Conservation (phyloP, 345 rosid genomes). For the Eucalyptus marginata region DNA sequence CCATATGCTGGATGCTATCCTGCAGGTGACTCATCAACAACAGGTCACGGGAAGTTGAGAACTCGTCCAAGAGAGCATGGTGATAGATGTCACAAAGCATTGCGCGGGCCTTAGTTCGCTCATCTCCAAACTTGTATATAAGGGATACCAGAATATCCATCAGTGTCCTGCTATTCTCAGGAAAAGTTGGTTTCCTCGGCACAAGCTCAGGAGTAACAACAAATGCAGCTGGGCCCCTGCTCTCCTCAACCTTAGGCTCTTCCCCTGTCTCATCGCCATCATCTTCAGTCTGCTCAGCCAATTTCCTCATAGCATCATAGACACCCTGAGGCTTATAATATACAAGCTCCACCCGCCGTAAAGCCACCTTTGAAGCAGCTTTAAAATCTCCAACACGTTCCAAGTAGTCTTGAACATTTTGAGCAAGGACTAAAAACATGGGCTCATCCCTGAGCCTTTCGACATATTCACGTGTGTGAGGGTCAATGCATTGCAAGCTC, state of each 20-base stretch:
- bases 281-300: conserved; percentile 56
- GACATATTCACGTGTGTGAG: conserved; percentile 86
- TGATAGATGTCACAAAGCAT: conserved; percentile 95
- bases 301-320: conserved; percentile 91
- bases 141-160: conserved; percentile 83
- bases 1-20: conserved; percentile 85
- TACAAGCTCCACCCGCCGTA: conserved; percentile 69
- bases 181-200: conserved; percentile 78
- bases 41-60: conserved; percentile 69
- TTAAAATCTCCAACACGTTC: conserved; percentile 54
- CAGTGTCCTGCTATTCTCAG: conserved; percentile 74
- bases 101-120: conserved; percentile 95
- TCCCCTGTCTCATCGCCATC: conserved; percentile 19
- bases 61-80: conserved; percentile 79
- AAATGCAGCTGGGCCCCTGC: conserved; percentile 54
- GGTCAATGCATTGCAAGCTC: conserved; percentile 94
- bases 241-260: conserved; percentile 39
- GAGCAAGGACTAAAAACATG: conserved; percentile 72
- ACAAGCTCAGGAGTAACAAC: conserved; percentile 68
- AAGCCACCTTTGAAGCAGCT: conserved; percentile 81
- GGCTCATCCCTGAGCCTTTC: conserved; percentile 94
- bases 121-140: conserved; percentile 88
- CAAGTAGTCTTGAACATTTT: conserved; percentile 78
- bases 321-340: conserved; percentile 95
- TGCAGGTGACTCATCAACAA: conserved; percentile 91